phyloP scores from a whole-genome alignment of 2,329 filamentous ascomycete genomes.

The Microsporum ferrugineum region DNA sequence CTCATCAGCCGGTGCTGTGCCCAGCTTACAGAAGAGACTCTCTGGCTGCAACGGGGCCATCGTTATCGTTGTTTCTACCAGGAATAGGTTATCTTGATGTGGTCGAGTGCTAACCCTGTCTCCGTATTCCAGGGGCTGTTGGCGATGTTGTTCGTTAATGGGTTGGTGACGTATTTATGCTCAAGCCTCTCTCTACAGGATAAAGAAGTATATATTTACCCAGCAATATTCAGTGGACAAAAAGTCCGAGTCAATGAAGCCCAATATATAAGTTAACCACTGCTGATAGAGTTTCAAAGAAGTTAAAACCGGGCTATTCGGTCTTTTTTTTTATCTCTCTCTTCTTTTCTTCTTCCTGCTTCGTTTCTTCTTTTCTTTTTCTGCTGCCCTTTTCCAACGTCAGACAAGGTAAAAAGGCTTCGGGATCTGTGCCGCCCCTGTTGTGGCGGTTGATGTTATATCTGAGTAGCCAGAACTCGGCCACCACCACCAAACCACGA shows the following conservation, averaged over 20 bases:
- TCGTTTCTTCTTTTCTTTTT: background rate
- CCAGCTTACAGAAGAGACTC: slow-evolving; percentile 14
- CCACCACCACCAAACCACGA: background rate
- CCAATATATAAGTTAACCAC: background rate
- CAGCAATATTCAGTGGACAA: background rate
- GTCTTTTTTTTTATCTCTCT: background rate
- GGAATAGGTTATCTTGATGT: background rate
- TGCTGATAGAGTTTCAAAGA: background rate
- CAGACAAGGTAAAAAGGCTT: background rate
- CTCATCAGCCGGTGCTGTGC: slow-evolving; percentile 12
- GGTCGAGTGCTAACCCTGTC: background rate
- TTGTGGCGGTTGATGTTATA: background rate
- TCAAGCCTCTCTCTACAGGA: background rate
- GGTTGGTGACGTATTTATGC: background rate
- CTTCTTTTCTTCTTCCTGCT: background rate
- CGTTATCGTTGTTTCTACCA: background rate
- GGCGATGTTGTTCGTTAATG: background rate
- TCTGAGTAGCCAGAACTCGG: background rate
- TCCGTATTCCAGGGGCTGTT: background rate
- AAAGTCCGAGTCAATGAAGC: background rate
- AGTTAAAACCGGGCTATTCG: background rate
- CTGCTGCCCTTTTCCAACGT: background rate
- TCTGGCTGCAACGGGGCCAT: slow-evolving; percentile 15
- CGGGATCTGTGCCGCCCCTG: background rate
- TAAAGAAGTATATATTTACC: background rate